phyloP scores from a whole-genome alignment of 169 alveolate species.

The Miamiensis avidus region DNA sequence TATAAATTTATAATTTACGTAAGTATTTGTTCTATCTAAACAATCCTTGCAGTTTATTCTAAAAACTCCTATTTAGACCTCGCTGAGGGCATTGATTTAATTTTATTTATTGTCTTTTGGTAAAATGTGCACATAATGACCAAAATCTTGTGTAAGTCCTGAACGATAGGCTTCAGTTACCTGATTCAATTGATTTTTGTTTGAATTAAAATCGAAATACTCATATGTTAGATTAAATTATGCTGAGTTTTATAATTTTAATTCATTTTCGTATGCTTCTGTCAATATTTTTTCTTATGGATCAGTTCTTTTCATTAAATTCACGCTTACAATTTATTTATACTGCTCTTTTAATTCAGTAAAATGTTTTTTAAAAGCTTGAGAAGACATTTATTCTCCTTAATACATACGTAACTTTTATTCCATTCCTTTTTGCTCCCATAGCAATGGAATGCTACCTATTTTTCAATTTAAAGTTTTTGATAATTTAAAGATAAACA shows the following conservation, averaged over 20 bases:
- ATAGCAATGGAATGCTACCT: slow-evolving; percentile 51
- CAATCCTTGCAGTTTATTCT: slow-evolving; percentile 98
- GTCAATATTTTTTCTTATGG: slow-evolving; percentile 30
- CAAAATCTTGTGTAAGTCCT: slow-evolving; percentile 38
- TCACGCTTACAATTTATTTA: slow-evolving; percentile 46
- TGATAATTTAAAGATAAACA: background rate
- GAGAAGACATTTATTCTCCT: slow-evolving; percentile 66
- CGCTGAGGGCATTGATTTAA: no score
- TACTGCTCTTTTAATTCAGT: slow-evolving; percentile 50
- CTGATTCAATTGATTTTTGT: slow-evolving; percentile 30
- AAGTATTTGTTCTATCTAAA: slow-evolving; percentile 97
- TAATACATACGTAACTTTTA: slow-evolving; percentile 50
- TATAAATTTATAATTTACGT: background rate
- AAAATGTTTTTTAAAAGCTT: slow-evolving; percentile 66
- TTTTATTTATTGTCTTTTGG: no score
- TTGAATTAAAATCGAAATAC: slow-evolving; percentile 69
- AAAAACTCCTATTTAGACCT: slow-evolving; percentile 93
- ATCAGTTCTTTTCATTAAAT: slow-evolving; percentile 37
- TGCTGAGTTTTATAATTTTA: slow-evolving; percentile 29
- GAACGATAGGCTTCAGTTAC: slow-evolving; percentile 58
- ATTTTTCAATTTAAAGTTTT: background rate
- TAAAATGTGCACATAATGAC: no score
- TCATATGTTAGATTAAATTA: slow-evolving; percentile 49
- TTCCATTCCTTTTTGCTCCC: slow-evolving; percentile 66
- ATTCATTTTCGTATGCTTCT: slow-evolving; percentile 30